Evolutionary conservation across 2,329 filamentous ascomycete genomes (phyloP), one percentile per base, ranked within the genome.

Genomic region (Phaeoacremonium minimum): DNA sequence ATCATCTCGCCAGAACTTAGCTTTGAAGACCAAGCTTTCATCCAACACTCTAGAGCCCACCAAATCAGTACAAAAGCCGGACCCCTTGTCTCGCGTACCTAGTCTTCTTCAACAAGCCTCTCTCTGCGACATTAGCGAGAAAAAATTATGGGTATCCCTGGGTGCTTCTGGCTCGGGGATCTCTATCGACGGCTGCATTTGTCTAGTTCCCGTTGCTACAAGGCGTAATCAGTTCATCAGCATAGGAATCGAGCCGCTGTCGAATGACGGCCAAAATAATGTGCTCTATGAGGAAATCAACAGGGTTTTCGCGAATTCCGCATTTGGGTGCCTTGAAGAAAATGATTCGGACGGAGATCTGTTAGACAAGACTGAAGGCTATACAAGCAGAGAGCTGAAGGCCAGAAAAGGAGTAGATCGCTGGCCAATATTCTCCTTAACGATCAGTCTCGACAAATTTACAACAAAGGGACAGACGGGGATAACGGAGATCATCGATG

Each of bases 351-450:
- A 68, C 13, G 58, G 54, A 32, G 47, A 60, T 26, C 50, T 42
- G 47, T 37, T 56, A 46, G 38, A 52, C 40, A 76, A 71, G 40
- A 57, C 50, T 6, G 66, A 71, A 18, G 64, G 63, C 2, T 74
- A 67, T 37, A 75, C 68, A 2, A 61, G 56, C 19, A 71, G 61
- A 44, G 74, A 80, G 40, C 46, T 75, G 26, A 78, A 69, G 50
- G 59, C 61, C 11, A 71, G 68, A 30, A 91, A 87, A 53, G 72
- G 80, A 1, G 66, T 90, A 8, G 88, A 96, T 50, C 75, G 79
- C 34, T 93, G 87, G 80, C 89, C 91, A 0, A 91, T 91, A 81
- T 97, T 95, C 50, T 85, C 82, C 48, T 62, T 97, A n/a, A 77
- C 77, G 18, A 75, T 95, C 22, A 62, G 69, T 3, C 50, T 73